Base-by-base conservation (phyloP, 2,329 filamentous ascomycete genomes). In the Fusarium caatingaense region DNA sequence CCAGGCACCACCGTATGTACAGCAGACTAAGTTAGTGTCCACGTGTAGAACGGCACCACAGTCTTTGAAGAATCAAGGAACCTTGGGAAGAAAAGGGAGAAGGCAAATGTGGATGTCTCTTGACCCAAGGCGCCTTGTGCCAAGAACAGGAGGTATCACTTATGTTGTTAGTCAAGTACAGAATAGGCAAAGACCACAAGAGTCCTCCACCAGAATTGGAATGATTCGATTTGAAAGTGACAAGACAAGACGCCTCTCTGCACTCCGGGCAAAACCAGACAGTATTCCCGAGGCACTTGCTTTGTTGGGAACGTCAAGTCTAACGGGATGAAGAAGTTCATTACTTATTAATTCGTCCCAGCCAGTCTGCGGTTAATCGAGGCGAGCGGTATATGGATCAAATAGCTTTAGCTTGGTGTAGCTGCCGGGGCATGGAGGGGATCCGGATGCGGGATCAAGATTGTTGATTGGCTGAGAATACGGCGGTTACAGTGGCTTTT, bases 311-410 rank as follows among this genome's bases (percentile, higher is more conserved):
- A 44, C n/a, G 25, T 25, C n/a, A 56, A 45, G 49, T 41, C 62
- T 60, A 66, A 66, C 42, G 56, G 23, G 37, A 66, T 60, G 20
- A 49, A 66, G 63, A 46, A 66, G 61, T 12, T 58, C 23, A 11
- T 9, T 42, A 42, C 15, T 45, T 42, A 49, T 48, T 32, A 41
- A 49, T 66, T 37, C 40, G 60, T 44, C 27, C 13, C 34, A 56
- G 44, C 46, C 20, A 41, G 42, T 62, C 41, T 27, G 48, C 40
- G 44, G 40, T 40, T 46, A 44, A 37, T 53, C 30, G 50, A 51
- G 62, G 53, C 32, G 41, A 53, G 53, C 34, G 51, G 49, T 56
- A 18, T 32, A 64, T 67, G 44, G 50, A 63, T 63, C 58, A 56
- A 53, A 28, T 37, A 15, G 25, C 34, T 41, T 53, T 41, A 34